phyloP scores from a whole-genome alignment of 495 filamentous ascomycete species.

The Aspergillus leporis region DNA sequence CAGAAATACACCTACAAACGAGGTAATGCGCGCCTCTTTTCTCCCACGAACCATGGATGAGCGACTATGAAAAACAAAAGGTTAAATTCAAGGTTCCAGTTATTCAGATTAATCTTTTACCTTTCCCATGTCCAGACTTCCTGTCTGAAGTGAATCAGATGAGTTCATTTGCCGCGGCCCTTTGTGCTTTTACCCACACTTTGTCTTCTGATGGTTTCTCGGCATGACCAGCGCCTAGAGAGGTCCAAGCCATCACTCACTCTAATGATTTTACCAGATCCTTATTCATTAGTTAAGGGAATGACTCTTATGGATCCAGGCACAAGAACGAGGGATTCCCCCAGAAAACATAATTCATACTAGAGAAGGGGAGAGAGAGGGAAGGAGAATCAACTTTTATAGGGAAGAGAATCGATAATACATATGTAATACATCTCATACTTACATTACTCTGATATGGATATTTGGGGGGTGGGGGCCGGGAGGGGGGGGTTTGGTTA shows the following conservation, averaged over 20 bases:
- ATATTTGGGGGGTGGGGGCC: too few relatives aligned
- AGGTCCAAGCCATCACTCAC: constrained; percentile 4
- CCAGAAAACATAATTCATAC: neutral
- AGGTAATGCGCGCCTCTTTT: neutral
- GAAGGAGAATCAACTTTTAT: neutral
- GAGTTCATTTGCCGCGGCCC: constrained; percentile 14
- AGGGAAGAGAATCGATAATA: neutral
- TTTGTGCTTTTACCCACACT: constrained; percentile 17
- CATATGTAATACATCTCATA: neutral
- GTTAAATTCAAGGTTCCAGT: constrained; percentile 24
- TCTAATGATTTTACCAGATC: constrained; percentile 4
- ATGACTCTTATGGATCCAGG: neutral
- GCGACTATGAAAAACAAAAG: constrained; percentile 19
- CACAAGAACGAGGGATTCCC: neutral
- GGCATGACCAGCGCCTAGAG: constrained; percentile 14
- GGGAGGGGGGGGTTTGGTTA: too few relatives aligned
- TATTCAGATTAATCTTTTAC: constrained; percentile 16
- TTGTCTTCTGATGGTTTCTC: constrained; percentile 11
- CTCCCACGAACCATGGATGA: constrained; percentile 19
- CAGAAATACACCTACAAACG: neutral
- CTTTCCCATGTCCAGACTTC: constrained; percentile 4
- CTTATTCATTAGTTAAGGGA: neutral
- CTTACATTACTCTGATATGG: too few relatives aligned
- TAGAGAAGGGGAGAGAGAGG: neutral
- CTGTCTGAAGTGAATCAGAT: constrained; percentile 3